Evolutionary conservation across 1,284 basidiomycete genomes (phyloP).

Genomic region (Microbotryum scabiosae): DNA sequence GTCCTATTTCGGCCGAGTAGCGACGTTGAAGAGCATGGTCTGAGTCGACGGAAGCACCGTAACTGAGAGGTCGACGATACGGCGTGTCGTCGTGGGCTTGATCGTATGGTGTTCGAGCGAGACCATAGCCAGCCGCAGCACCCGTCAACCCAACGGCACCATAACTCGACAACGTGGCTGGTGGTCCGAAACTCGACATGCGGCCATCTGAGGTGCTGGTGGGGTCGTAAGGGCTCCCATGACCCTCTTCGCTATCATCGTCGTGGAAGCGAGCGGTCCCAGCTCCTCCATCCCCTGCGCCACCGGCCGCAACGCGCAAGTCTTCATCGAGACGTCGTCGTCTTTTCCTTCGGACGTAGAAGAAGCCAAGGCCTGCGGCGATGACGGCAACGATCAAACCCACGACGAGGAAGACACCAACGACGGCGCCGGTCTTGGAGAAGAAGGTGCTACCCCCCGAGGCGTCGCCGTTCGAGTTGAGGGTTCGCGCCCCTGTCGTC

Average conservation of each 20-base stretch:
- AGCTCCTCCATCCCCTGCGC: conserved; percentile 34
- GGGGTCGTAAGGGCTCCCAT: background rate
- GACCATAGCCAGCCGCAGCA: background rate
- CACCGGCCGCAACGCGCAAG: conserved; percentile 33
- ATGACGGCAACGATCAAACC: conserved; percentile 30
- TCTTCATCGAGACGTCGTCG: conserved; percentile 33
- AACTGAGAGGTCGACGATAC: no score
- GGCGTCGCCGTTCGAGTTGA: conserved; percentile 18
- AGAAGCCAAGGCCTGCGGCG: conserved; percentile 26
- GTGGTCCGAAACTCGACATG: conserved; percentile 3
- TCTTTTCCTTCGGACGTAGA: conserved; percentile 28
- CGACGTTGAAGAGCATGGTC: no score
- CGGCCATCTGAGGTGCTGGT: background rate
- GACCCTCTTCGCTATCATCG: conserved; percentile 20
- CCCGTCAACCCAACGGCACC: conserved; percentile 3
- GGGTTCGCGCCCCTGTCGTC: conserved; percentile 3
- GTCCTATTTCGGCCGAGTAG: no score
- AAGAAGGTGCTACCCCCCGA: conserved; percentile 28
- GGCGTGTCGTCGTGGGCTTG: no score
- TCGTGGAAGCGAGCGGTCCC: conserved; percentile 31
- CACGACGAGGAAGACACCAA: conserved; percentile 33
- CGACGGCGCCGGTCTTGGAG: conserved; percentile 35
- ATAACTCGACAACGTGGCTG: conserved; percentile 9
- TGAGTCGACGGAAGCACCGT: no score
- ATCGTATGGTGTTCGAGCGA: no score